phyloP scores from a whole-genome alignment of 768 basidiomycete species.

The Dentipellis fragilis region DNA sequence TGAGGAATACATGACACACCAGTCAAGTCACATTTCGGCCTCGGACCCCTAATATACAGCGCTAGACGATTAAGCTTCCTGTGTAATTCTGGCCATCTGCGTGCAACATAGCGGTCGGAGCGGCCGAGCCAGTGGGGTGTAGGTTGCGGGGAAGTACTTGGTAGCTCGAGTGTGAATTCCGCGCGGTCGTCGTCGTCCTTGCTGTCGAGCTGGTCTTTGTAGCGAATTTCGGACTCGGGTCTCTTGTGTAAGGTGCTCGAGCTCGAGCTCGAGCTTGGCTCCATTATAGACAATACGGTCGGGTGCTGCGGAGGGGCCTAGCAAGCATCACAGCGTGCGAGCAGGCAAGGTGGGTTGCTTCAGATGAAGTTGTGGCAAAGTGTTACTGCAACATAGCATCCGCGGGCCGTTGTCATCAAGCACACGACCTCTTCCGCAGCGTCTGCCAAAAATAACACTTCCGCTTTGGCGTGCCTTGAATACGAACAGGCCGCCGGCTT shows the following conservation, averaged over 20 bases:
- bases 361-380: background rate
- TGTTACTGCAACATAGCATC: background rate
- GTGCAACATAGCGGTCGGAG: background rate
- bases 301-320: background rate
- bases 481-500: no score
- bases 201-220: background rate
- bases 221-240: background rate
- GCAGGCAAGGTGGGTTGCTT: background rate
- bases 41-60: conserved; percentile 47
- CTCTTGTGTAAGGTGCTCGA: background rate
- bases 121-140: background rate
- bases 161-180: background rate
- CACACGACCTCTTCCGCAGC: background rate
- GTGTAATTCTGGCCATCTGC: conserved; percentile 15
- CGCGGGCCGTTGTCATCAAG: background rate
- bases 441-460: no score
- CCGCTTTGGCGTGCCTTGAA: no score
- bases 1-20: conserved; percentile 24
- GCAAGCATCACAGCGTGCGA: background rate
- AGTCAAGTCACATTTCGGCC: conserved; percentile 43
- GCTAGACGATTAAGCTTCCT: conserved; percentile 1
- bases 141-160: background rate
- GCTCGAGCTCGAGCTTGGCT: conserved; percentile 3
- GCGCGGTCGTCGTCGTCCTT: background rate
- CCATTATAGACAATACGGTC: background rate